Base-by-base conservation (phyloP, 768 basidiomycete genomes). In the Boletus rufocinnamomeus region DNA sequence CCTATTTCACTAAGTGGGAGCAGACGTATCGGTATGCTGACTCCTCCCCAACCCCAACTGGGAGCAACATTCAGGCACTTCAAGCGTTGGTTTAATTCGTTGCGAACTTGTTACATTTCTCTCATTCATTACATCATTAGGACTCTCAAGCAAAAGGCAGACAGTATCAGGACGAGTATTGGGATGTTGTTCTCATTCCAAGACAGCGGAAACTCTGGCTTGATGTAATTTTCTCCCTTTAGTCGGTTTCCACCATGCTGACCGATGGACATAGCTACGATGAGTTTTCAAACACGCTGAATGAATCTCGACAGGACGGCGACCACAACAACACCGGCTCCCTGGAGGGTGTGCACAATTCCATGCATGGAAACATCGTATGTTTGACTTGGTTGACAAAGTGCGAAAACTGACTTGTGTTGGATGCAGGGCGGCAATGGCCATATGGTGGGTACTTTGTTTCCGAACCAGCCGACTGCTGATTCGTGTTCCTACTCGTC, bases 231-330 rank as follows among this genome's bases (percentile, higher is more conserved):
- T 30, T 11, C n/a, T 40, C 9, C 21, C 14, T 25, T 46, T 8
- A 23, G 28, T 25, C 6, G 1, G 11, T 43, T 32, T 21, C 27
- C 11, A 21, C 27, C 19, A 7, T 40, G 27, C 30, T 64, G 32
- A 57, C 44, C 16, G 2, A 57, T 46, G 16, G 17, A n/a, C 47
- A 21, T 21, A 71, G 70, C 27, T 71, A 70, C 48, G 69, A 72
- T 21, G 64, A 69, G 14, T 72, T 70, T 38, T 72, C 70, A n/a
- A 71, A 71, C 58, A 59, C 60, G 6, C 54, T 27, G 8, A 58
- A 63, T 16, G 57, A 66, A 27, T 70, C 71, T n/a, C 58, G 59
- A 8, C 52, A 63, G 30, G 56, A 58, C 0, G 58, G 37, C 7
- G 61, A 59, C 35, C 57, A 57, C 17, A 28, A 32, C 38, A 59